Evolutionary conservation across 2,329 filamentous ascomycete genomes (phyloP), one percentile per base, ranked within the genome.

Genomic region (Botrytis sinoallii): DNA sequence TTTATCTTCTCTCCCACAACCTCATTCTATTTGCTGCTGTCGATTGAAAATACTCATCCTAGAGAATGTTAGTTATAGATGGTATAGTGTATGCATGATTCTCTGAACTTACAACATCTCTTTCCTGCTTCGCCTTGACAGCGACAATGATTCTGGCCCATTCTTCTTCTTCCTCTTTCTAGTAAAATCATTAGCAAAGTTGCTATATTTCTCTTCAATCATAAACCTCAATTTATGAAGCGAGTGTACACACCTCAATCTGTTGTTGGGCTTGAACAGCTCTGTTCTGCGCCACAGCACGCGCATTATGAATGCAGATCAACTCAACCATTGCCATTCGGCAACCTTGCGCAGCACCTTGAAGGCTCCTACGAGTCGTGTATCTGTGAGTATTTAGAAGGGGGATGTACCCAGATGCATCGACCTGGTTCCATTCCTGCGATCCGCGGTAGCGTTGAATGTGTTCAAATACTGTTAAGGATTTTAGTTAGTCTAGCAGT

Each of bases 341-440:
- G 52, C 52, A 32, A 29, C 14, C 14, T 7, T 6, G 3, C n/a
- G n/a, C n/a, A 3, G 12, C 16, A 3, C 1, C 0, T 29, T 8
- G n/a, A 57, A 57, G 52, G 14, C 14, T 18, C 6, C 0, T 18
- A 8, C 6, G 3, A 29, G 14, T 18, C 8, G n/a, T 29, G 52
- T 9, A 57, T 9, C 18, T 18, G 18, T 0, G 7, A 8, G 52
- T 57, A 7, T 12, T 1, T 1, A n/a, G 14, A 18, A 32, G 52
- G 7, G 7, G n/a, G 9, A 29, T 1, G 9, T 57, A 57, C 18
- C 1, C 4, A 3, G n/a, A 57, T 29, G 16, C 52, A 57, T 29
- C 7, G 52, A 29, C 6, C 14, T 8, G 18, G 2, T 6, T 29
- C 52, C 52, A 57, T 18, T 1, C 0, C 14, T 57, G 52, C 3